Conservation (phyloP, 768 basidiomycete species). For the Mycena epipterygia region DNA sequence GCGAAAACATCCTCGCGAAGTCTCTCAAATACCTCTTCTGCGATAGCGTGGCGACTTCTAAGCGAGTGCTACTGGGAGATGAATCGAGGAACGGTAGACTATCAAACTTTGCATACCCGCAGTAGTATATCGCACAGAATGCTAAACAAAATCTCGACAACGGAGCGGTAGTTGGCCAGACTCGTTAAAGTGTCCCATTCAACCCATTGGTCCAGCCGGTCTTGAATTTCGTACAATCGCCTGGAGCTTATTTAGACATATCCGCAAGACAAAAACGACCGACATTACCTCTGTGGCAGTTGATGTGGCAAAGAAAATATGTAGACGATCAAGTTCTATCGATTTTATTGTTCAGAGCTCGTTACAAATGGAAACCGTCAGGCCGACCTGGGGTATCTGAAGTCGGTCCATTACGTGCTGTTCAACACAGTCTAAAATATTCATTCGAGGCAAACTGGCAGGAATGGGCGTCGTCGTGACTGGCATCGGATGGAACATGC, state of each 20-base stretch:
- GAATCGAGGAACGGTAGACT: background rate
- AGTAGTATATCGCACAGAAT: background rate
- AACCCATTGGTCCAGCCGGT: slow-evolving; percentile 1
- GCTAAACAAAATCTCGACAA: slow-evolving; percentile 4
- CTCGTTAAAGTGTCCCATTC: slow-evolving; percentile 14
- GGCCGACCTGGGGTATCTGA: slow-evolving; percentile 1
- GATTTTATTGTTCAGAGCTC: background rate
- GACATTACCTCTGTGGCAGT: slow-evolving; percentile 4
- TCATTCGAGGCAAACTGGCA: background rate
- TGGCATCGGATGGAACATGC: background rate
- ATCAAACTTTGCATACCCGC: background rate
- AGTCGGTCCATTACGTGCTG: background rate
- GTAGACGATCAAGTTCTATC: slow-evolving; percentile 11
- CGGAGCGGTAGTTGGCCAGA: slow-evolving; percentile 17
- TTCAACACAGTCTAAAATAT: background rate
- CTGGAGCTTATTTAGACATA: background rate
- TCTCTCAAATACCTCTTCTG: too few species aligned
- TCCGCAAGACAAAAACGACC: too few species aligned
- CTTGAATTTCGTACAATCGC: slow-evolving; percentile 3
- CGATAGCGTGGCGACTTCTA: too few species aligned
- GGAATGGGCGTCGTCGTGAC: too few species aligned
- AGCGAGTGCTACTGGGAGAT: background rate
- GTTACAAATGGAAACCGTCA: too few species aligned
- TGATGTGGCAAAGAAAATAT: slow-evolving; percentile 8
- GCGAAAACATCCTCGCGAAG: too few species aligned